phyloP scores from a whole-genome alignment of 805 yeast species.

The Candida nitratophila region DNA sequence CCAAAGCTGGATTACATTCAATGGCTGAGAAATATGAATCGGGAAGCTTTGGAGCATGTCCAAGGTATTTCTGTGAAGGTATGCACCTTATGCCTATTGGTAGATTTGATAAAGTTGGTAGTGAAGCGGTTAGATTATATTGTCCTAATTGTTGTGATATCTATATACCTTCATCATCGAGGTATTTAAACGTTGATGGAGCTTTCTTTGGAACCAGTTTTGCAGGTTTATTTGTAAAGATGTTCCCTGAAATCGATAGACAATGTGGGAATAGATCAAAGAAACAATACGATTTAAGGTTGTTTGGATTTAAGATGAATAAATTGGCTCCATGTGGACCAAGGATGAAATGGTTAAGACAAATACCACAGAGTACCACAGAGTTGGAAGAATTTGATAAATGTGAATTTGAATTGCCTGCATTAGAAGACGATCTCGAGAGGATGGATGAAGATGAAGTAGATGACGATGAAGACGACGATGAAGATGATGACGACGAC shows the following conservation, averaged over 20 bases:
- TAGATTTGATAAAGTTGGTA: conserved; percentile 82
- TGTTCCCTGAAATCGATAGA: conserved; percentile 84
- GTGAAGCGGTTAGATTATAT: conserved; percentile 83
- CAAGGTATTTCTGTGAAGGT: conserved; percentile 82
- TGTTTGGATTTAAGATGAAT: conserved; percentile 82
- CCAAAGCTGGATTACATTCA: conserved; percentile 82
- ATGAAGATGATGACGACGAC: conserved; percentile 11
- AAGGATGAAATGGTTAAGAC: conserved; percentile 94
- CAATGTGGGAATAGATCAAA: conserved; percentile 59
- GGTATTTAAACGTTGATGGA: conserved; percentile 87
- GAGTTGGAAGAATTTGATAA: conserved; percentile 56
- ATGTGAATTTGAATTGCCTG: conserved; percentile 59
- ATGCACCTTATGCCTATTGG: conserved; percentile 91
- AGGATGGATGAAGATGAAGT: conserved; percentile 20
- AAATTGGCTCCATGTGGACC: conserved; percentile 76
- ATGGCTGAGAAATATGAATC: conserved; percentile 93
- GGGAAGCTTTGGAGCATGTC: conserved; percentile 86
- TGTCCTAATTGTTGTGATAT: conserved; percentile 94
- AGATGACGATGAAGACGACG: conserved; percentile 12
- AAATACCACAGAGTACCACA: conserved; percentile 55
- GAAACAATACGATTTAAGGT: conserved; percentile 58
- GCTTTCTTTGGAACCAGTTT: conserved; percentile 96
- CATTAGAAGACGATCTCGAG: conserved; percentile 25
- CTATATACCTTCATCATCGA: conserved; percentile 79
- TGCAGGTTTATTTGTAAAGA: conserved; percentile 85